Evolutionary conservation across 139 green algal genomes (phyloP).

Genomic region (Chlamydomonas sp.): DNA sequence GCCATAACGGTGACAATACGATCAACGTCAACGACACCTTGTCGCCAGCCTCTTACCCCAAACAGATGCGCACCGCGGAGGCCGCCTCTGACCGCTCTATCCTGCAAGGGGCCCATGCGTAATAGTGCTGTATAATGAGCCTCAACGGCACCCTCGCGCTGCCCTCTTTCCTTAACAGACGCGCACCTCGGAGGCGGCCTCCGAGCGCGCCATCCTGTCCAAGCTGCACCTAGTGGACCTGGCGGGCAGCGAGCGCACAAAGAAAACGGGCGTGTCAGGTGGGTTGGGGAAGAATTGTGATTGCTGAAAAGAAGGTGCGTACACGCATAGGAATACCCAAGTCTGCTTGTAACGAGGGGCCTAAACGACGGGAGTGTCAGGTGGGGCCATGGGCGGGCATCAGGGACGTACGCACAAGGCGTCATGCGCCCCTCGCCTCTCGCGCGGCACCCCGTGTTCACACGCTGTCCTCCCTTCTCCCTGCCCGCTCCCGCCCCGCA

Average conservation of each 20-base stretch:
- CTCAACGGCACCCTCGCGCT: neutral
- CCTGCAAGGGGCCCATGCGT: neutral
- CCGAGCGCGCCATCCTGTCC: conserved; percentile 68
- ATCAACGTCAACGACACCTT: neutral
- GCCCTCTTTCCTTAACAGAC: neutral
- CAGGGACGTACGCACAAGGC: neutral
- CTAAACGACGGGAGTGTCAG: too few relatives aligned
- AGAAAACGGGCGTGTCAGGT: conserved; percentile 75
- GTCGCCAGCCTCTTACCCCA: neutral
- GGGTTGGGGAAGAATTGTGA: neutral
- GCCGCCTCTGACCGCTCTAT: conserved; percentile 64
- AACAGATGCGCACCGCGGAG: conserved; percentile 59
- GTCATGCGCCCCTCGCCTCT: neutral
- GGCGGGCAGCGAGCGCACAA: conserved; percentile 84
- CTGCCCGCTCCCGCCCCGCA: neutral
- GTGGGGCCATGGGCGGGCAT: too few relatives aligned
- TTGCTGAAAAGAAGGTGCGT: neutral
- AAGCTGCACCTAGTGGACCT: conserved; percentile 83
- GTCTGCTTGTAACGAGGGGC: too few relatives aligned
- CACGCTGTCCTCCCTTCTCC: neutral
- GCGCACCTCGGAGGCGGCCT: conserved; percentile 59
- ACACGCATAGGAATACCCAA: too few relatives aligned
- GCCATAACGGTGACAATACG: too few relatives aligned
- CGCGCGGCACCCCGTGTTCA: neutral
- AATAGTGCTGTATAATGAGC: too few relatives aligned